Evolutionary conservation across 495 filamentous ascomycete genomes (phyloP).

Genomic region (Penicilliopsis zonata): DNA sequence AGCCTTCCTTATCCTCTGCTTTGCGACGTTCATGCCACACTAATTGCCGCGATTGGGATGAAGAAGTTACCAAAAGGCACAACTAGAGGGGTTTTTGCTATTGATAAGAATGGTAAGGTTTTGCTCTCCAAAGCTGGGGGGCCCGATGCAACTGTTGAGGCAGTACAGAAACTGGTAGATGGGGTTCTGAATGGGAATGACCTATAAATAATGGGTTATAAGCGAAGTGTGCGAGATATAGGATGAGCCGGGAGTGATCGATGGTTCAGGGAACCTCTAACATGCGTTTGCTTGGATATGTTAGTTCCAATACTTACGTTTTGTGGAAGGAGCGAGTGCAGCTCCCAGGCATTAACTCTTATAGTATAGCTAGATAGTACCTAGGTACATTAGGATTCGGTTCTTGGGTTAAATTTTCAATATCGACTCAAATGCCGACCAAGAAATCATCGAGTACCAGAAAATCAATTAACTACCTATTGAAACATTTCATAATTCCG

Average conservation of each 20-base stretch:
- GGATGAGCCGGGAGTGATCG: not conserved
- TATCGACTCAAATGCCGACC: too few species aligned
- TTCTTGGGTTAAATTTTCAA: too few species aligned
- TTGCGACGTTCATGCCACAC: slow-evolving; percentile 60
- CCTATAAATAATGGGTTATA: slow-evolving; percentile 4
- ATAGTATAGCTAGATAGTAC: too few species aligned
- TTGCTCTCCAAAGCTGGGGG: slow-evolving; percentile 29
- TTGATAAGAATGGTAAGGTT: slow-evolving; percentile 56
- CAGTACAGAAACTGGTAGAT: slow-evolving; percentile 25
- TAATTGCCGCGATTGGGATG: slow-evolving; percentile 65
- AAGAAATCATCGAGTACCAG: too few species aligned
- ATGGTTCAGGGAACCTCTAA: not conserved
- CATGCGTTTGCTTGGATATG: not conserved
- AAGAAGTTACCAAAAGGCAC: slow-evolving; percentile 71
- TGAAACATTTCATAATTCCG: too few species aligned
- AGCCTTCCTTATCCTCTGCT: slow-evolving; percentile 79
- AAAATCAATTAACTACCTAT: too few species aligned
- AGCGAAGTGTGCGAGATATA: not conserved
- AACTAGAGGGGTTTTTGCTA: slow-evolving; percentile 70
- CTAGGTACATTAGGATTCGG: too few species aligned
- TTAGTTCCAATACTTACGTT: too few species aligned
- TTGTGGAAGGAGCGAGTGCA: too few species aligned
- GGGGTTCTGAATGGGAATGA: slow-evolving; percentile 3
- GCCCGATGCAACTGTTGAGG: slow-evolving; percentile 37
- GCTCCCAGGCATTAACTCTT: too few species aligned